phyloP scores from a whole-genome alignment of 441 rosid genomes.

The Erysimum cheiri region DNA sequence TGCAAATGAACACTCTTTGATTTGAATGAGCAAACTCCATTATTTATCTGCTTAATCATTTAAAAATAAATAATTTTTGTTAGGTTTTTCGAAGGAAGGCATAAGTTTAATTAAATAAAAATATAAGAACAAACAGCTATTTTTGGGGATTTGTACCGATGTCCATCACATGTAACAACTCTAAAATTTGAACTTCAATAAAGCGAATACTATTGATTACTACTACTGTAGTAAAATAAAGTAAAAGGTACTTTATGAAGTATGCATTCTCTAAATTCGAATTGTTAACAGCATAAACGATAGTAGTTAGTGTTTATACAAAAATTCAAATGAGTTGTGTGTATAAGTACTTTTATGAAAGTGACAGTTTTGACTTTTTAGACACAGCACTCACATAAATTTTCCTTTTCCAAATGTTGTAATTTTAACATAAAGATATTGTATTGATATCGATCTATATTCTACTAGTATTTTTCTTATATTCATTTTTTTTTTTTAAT shows the following conservation, averaged over 20 bases:
- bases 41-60: background rate
- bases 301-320: background rate
- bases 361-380: constrained; percentile 35
- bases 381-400: constrained; percentile 23
- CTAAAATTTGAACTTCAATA: constrained; percentile 24
- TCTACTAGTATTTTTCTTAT: background rate
- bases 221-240: background rate
- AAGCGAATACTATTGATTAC: background rate
- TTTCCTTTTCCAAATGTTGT: background rate
- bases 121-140: too few relatives aligned
- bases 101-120: background rate
- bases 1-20: background rate
- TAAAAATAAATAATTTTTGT: too few relatives aligned
- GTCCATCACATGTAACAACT: constrained; percentile 8
- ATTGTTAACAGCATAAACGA: constrained; percentile 7
- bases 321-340: constrained; percentile 18
- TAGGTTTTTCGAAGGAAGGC: background rate
- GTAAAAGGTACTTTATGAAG: background rate
- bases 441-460: background rate
- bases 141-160: background rate
- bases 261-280: constrained; percentile 2
- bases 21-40: background rate
- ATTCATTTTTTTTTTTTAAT: too few relatives aligned
- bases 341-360: constrained; percentile 22
- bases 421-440: background rate